These are phyloP conservation scores for rapeseed (Brassica napus) DNA, from an alignment of 345 rosid species.

Conservation along the genomic window DNA sequence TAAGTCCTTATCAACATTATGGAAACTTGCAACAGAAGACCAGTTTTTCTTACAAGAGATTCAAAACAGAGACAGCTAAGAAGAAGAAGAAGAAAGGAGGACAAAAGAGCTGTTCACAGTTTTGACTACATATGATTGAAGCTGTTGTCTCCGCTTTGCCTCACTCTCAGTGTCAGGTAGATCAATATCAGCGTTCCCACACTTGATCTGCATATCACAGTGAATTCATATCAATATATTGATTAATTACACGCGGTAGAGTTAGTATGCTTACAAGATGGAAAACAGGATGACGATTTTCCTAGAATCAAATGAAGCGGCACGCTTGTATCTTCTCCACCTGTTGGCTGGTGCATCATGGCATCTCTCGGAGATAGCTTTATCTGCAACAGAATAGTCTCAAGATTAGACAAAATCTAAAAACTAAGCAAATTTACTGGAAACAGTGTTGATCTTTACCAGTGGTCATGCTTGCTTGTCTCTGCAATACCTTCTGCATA, in stretches of 20 bases:
- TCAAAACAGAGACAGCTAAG: conserved; percentile 7
- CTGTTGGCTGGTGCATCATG: conserved; percentile 72
- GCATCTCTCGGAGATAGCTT: conserved; percentile 54
- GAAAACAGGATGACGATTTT: conserved; percentile 84
- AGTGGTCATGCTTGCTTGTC: conserved; percentile 75
- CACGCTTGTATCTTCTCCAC: conserved; percentile 87
- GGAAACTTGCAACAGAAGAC: neutral
- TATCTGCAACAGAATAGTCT: conserved; percentile 49
- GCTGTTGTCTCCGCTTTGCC: conserved; percentile 55
- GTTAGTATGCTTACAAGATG: conserved; percentile 56
- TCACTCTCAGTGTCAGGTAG: conserved; percentile 78
- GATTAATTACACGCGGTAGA: neutral
- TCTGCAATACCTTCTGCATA: conserved; percentile 69
- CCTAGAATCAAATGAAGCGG: conserved; percentile 82
- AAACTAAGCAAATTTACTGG: neutral
- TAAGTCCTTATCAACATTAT: conserved; percentile 33
- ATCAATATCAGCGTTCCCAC: conserved; percentile 84
- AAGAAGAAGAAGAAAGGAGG: conserved; percentile 5
- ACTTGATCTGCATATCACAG: conserved; percentile 66
- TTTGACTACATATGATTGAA: conserved; percentile 45
- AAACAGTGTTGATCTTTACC: conserved; percentile 48
- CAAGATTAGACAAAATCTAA: neutral
- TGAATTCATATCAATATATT: neutral
- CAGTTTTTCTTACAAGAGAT: neutral
- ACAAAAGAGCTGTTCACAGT: conserved; percentile 7